Base-by-base conservation (phyloP, 179 eudicot genomes). In the Spinacia oleracea region DNA sequence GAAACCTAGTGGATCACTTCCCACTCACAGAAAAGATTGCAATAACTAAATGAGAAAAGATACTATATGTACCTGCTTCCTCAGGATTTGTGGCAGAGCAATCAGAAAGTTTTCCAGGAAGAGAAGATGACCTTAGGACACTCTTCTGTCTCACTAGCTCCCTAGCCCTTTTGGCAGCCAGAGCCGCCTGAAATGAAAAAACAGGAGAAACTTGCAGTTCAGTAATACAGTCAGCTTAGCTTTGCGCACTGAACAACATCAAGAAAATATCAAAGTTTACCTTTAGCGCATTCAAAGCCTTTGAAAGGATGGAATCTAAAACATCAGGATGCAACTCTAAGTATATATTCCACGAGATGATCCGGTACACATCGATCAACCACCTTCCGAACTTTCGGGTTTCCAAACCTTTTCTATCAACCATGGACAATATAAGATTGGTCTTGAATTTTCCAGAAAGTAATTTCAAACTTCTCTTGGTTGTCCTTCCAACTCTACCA, bases 31-130 rank as follows among this genome's bases (percentile, higher is more conserved):
- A n/a, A n/a, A 40, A 29, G 34, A 48, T 11, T 5, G 15, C 56
- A 16, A 51, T 51, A 51, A 51, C 31, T 59, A n/a, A 23, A n/a
- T 34, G 38, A 25, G 75, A 60, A 71, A 70, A 68, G 62, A 77
- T 51, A 43, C 6, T 62, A 78, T 59, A 51, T 59, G 48, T 85
- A 90, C 98, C 98, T 67, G 93, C 81, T 78, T 89, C 92, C 82
- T 90, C 98, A 35, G 98, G 98, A 85, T 93, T 86, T 35, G 98
- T 89, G 83, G 92, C 86, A 62, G 99, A 96, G 86, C 99, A 96
- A 85, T 96, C 99, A 76, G 99, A 96, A 77, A 96, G 99, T 85
- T 96, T 96, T 83, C 99, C 99, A 14, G 99, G 98, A 83, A 96
- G 97, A 83, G 99, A 90, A 76, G 98, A 96, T 76, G 96, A 92